Conservation (phyloP, 1,284 basidiomycete species). For the Puccinia polysora region DNA sequence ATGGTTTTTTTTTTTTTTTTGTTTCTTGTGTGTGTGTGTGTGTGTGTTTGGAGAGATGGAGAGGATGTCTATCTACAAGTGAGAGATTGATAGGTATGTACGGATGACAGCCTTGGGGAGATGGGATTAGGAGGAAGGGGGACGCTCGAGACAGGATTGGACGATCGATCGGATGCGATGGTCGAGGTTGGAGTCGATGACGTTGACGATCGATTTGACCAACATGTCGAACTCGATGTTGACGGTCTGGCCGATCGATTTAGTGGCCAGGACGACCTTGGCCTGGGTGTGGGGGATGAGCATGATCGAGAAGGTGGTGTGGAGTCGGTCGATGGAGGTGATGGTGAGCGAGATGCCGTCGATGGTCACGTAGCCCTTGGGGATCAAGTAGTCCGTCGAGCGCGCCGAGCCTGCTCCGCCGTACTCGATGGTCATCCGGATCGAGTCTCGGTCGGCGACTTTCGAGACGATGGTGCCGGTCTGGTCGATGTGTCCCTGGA, state of each 20-base stretch:
- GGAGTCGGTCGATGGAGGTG: constrained; percentile 63
- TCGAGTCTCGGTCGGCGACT: constrained; percentile 75
- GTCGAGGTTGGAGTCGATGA: constrained; percentile 7
- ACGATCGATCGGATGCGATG: constrained; percentile 1
- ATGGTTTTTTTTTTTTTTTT: too few species aligned
- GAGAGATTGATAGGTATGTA: too few species aligned
- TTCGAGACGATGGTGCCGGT: constrained; percentile 71
- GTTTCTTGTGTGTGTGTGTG: too few species aligned
- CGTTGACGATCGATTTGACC: constrained; percentile 58
- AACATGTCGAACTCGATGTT: constrained; percentile 95
- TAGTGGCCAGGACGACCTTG: constrained; percentile 75
- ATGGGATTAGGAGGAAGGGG: too few species aligned
- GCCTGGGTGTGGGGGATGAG: constrained; percentile 89
- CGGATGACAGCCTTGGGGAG: not conserved
- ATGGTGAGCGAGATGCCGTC: constrained; percentile 92
- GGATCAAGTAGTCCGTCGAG: constrained; percentile 75
- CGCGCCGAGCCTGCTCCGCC: constrained; percentile 58
- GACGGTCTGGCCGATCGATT: constrained; percentile 71
- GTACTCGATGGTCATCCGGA: constrained; percentile 70
- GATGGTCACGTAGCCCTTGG: constrained; percentile 93
- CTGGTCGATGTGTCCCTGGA: constrained; percentile 83
- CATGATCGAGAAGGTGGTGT: constrained; percentile 75
- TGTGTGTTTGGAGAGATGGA: too few species aligned
- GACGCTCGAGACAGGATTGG: not conserved
- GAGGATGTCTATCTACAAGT: too few species aligned